Percentiles rank a stretch among this genome's conserved stretches.
These are phyloP conservation scores for Cryptococcus hybrid DNA, from an alignment of 1,284 basidiomycete genomes.

Conservation along the genomic window DNA sequence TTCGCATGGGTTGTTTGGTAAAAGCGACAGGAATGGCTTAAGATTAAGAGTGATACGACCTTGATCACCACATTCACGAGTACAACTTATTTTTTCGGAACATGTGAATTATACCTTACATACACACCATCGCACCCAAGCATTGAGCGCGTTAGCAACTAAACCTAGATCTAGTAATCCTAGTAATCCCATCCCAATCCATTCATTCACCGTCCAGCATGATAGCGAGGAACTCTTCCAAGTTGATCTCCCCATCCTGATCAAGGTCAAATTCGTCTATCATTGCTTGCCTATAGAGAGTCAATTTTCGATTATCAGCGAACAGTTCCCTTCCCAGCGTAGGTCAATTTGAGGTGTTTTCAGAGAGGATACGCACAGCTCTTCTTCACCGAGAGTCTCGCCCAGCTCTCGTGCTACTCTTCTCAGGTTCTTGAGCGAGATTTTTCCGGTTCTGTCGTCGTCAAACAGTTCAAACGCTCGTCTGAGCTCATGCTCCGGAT, in stretches of 20 bases:
- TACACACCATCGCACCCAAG: no score
- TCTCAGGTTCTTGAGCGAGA: slow-evolving; percentile 84
- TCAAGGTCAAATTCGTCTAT: slow-evolving; percentile 99
- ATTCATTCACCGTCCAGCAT: slow-evolving; percentile 84
- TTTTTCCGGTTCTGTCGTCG: slow-evolving; percentile 93
- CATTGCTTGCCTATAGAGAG: slow-evolving; percentile 83
- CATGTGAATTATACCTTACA: no score
- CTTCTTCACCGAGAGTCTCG: slow-evolving; percentile 93
- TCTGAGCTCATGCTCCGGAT: slow-evolving; percentile 95
- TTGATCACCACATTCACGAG: no score
- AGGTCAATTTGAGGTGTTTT: not conserved
- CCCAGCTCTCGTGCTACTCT: slow-evolving; percentile 97
- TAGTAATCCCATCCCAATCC: no score
- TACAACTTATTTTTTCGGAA: no score
- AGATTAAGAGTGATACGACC: no score
- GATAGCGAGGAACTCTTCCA: slow-evolving; percentile 63
- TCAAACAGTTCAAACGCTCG: slow-evolving; percentile 96
- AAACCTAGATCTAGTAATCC: no score
- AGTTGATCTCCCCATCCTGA: slow-evolving; percentile 95
- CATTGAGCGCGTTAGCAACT: no score
- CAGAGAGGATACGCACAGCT: slow-evolving; percentile 66
- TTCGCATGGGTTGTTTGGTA: no score
- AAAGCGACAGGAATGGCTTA: no score
- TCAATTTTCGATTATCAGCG: not conserved
- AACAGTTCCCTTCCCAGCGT: not conserved